These are phyloP conservation scores for Pleurotus eryngii DNA, from an alignment of 768 basidiomycete species.

Conservation along the genomic window DNA sequence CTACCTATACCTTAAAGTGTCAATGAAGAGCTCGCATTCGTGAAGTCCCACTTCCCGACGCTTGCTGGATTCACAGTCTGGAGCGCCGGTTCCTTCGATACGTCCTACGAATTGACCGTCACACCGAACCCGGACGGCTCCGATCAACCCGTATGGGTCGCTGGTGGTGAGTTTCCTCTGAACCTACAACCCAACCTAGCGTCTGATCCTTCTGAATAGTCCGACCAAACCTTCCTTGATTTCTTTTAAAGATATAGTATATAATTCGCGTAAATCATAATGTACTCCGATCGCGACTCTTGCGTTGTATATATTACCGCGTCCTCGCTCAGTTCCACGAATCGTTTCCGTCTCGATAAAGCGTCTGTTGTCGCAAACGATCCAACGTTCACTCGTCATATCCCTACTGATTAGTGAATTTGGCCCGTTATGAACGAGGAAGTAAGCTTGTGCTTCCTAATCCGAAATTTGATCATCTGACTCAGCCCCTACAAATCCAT, in stretches of 20 bases:
- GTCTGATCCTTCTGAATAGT: constrained; percentile 8
- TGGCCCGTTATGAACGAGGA: neutral
- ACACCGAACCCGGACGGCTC: constrained; percentile 45
- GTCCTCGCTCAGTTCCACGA: too few species aligned
- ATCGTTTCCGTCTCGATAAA: too few species aligned
- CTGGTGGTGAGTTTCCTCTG: constrained; percentile 29
- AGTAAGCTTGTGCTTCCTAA: neutral
- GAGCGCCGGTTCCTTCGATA: constrained; percentile 51
- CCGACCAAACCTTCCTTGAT: constrained; percentile 22
- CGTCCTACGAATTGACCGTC: constrained; percentile 45
- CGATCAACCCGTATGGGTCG: constrained; percentile 43
- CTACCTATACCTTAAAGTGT: constrained; percentile 23
- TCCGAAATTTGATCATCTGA: too few species aligned
- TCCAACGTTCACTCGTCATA: too few species aligned
- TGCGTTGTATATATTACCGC: too few species aligned
- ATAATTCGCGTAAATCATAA: too few species aligned
- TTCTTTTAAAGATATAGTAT: neutral
- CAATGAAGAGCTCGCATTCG: constrained; percentile 38
- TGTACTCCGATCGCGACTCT: too few species aligned
- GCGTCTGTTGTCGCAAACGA: too few species aligned
- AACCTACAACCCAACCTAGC: neutral
- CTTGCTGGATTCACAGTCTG: constrained; percentile 52
- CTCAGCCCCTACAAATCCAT: too few species aligned
- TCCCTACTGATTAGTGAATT: neutral
- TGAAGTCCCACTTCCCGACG: constrained; percentile 38